Evolutionary conservation across 371 early-diverging fungal species (phyloP).

Genomic region (Mucor saturninus): DNA sequence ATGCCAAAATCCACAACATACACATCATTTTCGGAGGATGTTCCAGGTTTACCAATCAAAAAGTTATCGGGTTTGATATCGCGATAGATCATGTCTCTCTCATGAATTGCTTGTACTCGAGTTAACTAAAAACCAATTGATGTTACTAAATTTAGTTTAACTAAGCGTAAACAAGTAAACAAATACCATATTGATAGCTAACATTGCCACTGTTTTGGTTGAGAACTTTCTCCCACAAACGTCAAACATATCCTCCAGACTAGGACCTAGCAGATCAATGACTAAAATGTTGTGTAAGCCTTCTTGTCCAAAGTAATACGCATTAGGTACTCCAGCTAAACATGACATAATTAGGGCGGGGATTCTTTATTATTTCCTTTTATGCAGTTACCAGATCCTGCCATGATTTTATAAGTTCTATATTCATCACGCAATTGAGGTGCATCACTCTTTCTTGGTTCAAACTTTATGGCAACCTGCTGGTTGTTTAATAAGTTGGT

Average conservation of each 20-base stretch:
- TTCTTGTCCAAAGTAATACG: constrained; percentile 92
- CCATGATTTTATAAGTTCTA: constrained; percentile 84
- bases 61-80: constrained; percentile 99
- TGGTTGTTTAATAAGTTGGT: constrained; percentile 77
- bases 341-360: neutral
- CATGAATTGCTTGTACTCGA: constrained; percentile 91
- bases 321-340: constrained; percentile 81
- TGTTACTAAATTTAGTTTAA: neutral
- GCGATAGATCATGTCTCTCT: constrained; percentile 92
- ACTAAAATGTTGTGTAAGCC: constrained; percentile 87
- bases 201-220: constrained; percentile 90
- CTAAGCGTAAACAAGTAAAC: neutral
- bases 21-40: constrained; percentile 48
- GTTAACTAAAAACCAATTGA: constrained; percentile 60
- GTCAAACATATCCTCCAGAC: constrained; percentile 95
- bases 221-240: constrained; percentile 87
- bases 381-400: constrained; percentile 63
- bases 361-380: neutral
- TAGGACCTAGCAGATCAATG: constrained; percentile 94
- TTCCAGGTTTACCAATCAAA: constrained; percentile 72
- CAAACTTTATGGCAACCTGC: constrained; percentile 92
- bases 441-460: constrained; percentile 88
- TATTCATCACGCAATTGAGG: constrained; percentile 96
- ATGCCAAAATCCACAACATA: constrained; percentile 91
- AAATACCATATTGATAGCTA: constrained; percentile 90